These are phyloP conservation scores for Incumbomyces delicatus DNA, from an alignment of 2,329 filamentous ascomycete genomes.

Conservation along the genomic window DNA sequence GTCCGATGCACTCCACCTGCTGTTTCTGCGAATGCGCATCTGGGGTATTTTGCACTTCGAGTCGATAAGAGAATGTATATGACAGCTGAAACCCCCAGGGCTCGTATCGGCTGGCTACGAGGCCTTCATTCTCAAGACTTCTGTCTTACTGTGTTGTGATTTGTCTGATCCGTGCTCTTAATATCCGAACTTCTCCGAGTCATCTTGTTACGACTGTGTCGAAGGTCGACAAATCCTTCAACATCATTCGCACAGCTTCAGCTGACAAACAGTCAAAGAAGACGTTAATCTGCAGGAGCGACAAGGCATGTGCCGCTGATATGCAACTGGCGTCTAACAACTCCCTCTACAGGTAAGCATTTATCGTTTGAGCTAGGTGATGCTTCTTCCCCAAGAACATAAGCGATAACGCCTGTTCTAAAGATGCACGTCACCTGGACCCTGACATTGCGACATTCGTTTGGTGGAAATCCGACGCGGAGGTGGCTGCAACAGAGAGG, in stretches of 20 bases:
- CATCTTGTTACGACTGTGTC: not conserved
- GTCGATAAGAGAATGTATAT: slow-evolving; percentile 6
- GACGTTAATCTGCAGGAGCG: not conserved
- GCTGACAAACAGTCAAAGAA: not conserved
- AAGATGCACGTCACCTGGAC: too few relatives aligned
- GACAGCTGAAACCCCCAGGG: slow-evolving; percentile 7
- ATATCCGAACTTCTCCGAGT: not conserved
- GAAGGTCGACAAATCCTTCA: not conserved
- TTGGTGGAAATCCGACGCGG: not conserved
- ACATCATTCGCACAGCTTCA: not conserved
- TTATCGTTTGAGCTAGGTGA: not conserved
- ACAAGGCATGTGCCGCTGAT: not conserved
- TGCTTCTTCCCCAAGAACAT: too few relatives aligned
- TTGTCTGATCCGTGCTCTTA: not conserved
- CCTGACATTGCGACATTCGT: not conserved
- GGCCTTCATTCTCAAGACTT: slow-evolving; percentile 1
- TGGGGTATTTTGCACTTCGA: slow-evolving; percentile 4
- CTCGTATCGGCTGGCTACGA: slow-evolving; percentile 1
- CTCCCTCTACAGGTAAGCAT: not conserved
- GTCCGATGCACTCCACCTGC: not conserved
- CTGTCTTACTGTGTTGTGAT: not conserved
- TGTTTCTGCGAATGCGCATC: slow-evolving; percentile 1
- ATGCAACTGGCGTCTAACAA: not conserved
- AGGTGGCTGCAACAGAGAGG: not conserved
- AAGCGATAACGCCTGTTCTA: too few relatives aligned